A percentile compares a stretch with the other conserved stretches of the same genome.
phyloP scores from a whole-genome alignment of 345 rosid genomes.

The Gossypium sturtianum region DNA sequence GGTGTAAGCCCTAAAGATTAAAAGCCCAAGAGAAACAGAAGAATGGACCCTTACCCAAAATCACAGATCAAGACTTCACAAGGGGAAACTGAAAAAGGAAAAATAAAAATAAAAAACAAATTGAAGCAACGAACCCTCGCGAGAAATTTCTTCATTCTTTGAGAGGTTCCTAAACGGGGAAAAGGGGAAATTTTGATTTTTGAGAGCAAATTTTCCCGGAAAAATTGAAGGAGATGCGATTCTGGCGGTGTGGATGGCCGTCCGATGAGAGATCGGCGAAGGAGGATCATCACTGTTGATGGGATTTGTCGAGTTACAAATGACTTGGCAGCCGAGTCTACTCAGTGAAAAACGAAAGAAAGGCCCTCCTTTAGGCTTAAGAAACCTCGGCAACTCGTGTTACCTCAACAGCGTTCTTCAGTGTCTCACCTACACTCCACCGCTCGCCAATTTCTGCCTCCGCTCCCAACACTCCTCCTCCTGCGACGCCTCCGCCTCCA shows the following conservation, averaged over 20 bases:
- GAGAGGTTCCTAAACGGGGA: not conserved
- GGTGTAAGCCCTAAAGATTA: not conserved
- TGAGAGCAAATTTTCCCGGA: constrained; percentile 1
- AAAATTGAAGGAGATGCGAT: constrained; percentile 10
- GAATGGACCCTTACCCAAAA: not conserved
- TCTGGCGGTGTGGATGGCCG: not conserved
- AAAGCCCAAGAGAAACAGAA: not conserved
- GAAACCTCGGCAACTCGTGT: constrained; percentile 93
- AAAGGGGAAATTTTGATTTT: constrained; percentile 3
- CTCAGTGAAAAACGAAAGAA: constrained; percentile 67
- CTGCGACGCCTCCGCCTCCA: constrained; percentile 62
- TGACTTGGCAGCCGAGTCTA: constrained; percentile 95
- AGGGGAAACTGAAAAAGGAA: not conserved
- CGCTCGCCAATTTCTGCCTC: constrained; percentile 97
- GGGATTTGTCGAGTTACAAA: constrained; percentile 60
- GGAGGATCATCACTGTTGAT: constrained; percentile 22
- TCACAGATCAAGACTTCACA: not conserved
- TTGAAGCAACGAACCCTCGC: not conserved
- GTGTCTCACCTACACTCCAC: constrained; percentile 98
- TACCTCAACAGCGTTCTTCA: constrained; percentile 91
- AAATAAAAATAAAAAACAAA: not conserved
- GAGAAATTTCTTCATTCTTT: not conserved
- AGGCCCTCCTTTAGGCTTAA: constrained; percentile 85
- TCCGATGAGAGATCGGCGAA: constrained; percentile 19
- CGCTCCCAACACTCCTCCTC: constrained; percentile 64